Evolutionary conservation across 768 basidiomycete genomes (phyloP).

Genomic region (Mycena alexandri): DNA sequence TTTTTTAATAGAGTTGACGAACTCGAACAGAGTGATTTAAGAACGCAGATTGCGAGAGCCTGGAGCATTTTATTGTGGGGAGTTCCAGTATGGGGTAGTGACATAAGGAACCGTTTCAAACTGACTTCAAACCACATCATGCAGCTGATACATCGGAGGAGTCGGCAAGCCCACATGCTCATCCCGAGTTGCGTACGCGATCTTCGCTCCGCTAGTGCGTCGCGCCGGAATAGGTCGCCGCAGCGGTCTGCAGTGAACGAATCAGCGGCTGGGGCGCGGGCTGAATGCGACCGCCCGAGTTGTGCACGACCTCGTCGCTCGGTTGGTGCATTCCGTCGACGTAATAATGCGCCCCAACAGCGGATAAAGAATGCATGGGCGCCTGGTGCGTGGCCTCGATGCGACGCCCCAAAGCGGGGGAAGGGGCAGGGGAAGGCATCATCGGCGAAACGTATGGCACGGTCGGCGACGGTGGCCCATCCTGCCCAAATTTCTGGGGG

Average conservation of each 20-base stretch:
- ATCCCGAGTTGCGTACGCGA: background rate
- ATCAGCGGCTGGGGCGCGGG: background rate
- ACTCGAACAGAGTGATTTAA: no score
- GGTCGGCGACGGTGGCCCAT: background rate
- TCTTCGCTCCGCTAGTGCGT: no score
- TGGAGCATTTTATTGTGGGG: no score
- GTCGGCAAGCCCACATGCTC: slow-evolving; percentile 8
- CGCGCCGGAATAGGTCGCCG: no score
- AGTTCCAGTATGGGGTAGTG: no score
- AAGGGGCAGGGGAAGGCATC: background rate
- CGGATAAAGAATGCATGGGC: slow-evolving; percentile 3
- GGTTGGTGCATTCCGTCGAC: slow-evolving; percentile 3
- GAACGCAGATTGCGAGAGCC: no score
- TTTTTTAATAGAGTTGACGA: no score
- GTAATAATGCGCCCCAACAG: slow-evolving; percentile 9
- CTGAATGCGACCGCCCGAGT: background rate
- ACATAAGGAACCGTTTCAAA: no score
- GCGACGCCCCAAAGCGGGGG: slow-evolving; percentile 3
- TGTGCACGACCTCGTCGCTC: background rate
- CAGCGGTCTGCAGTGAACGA: no score
- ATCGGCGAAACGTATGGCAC: background rate
- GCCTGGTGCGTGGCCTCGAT: slow-evolving; percentile 9
- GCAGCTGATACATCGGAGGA: slow-evolving; percentile 5
- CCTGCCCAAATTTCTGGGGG: slow-evolving; percentile 2
- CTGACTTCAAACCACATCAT: slow-evolving; percentile 2